Percentiles rank a stretch among this genome's conserved stretches.
phyloP scores from a whole-genome alignment of 1,284 basidiomycete genomes.

The Blastosporella zonata region DNA sequence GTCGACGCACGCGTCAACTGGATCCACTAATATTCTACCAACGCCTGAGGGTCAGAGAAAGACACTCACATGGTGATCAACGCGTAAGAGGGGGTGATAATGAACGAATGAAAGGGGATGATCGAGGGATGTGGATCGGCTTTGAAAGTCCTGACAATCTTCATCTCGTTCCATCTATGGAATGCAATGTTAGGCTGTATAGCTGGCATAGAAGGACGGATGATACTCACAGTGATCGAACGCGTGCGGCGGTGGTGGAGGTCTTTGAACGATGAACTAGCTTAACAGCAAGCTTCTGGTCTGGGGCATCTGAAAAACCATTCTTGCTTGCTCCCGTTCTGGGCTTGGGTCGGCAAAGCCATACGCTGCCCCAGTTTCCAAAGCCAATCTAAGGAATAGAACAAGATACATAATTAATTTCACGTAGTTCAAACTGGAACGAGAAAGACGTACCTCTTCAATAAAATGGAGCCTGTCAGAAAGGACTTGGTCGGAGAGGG shows the following conservation, averaged over 20 bases:
- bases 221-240: constrained; percentile 72
- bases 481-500: constrained; percentile 53
- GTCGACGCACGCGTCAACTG: constrained; percentile 7
- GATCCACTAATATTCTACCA: not conserved
- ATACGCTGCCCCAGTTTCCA: constrained; percentile 87
- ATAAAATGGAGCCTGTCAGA: constrained; percentile 71
- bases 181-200: constrained; percentile 15
- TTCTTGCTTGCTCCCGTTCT: constrained; percentile 35
- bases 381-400: constrained; percentile 61
- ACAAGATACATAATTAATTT: constrained; percentile 10
- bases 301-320: constrained; percentile 34
- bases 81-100: constrained; percentile 87
- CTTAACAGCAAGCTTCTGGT: constrained; percentile 79
- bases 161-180: constrained; percentile 90
- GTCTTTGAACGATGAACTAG: constrained; percentile 79
- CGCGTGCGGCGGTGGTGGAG: constrained; percentile 79
- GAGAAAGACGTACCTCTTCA: constrained; percentile 55
- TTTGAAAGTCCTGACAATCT: constrained; percentile 81
- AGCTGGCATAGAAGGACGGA: constrained; percentile 4
- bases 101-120: constrained; percentile 88
- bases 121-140: constrained; percentile 85
- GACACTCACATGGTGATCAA: constrained; percentile 78
- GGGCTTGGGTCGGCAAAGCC: constrained; percentile 66
- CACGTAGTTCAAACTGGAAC: constrained; percentile 5
- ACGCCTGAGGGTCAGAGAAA: not conserved